These are phyloP conservation scores for Penicillium egyptiacum DNA, from an alignment of 495 filamentous ascomycete species.

Conservation along the genomic window DNA sequence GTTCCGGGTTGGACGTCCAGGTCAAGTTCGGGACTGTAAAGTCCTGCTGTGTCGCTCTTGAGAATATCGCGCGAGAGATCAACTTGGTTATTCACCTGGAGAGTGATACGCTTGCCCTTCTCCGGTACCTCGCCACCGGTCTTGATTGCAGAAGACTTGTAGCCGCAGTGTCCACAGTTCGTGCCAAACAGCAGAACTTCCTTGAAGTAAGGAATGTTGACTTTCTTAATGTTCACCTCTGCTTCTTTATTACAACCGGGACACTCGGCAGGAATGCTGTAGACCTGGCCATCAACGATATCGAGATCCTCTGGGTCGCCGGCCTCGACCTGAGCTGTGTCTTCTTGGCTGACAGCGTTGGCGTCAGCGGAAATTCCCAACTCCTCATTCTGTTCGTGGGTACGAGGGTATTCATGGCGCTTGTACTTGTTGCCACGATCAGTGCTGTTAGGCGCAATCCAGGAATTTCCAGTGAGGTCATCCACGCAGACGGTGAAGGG, in stretches of 20 bases:
- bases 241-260: slow-evolving; percentile 84
- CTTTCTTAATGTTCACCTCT: slow-evolving; percentile 64
- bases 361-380: slow-evolving; percentile 64
- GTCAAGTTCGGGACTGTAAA: slow-evolving; percentile 81
- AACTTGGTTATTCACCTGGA: slow-evolving; percentile 67
- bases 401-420: slow-evolving; percentile 76
- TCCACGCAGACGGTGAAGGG: slow-evolving; percentile 87
- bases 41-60: slow-evolving; percentile 88
- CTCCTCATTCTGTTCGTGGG: slow-evolving; percentile 77
- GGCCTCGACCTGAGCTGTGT: slow-evolving; percentile 13
- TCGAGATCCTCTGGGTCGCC: slow-evolving; percentile 60
- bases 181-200: slow-evolving; percentile 91
- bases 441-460: slow-evolving; percentile 81
- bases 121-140: slow-evolving; percentile 90
- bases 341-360: slow-evolving; percentile 30
- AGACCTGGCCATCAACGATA: slow-evolving; percentile 85
- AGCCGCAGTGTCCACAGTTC: slow-evolving; percentile 86
- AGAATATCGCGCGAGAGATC: slow-evolving; percentile 92
- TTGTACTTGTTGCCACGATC: slow-evolving; percentile 75
- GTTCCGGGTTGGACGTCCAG: slow-evolving; percentile 86
- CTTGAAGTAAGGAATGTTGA: slow-evolving; percentile 95
- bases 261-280: slow-evolving; percentile 85
- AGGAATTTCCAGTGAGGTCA: slow-evolving; percentile 95
- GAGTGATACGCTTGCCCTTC: slow-evolving; percentile 78
- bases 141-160: slow-evolving; percentile 69